Base-by-base conservation (phyloP, 1,284 basidiomycete species). In the Fomes fomentarius region DNA sequence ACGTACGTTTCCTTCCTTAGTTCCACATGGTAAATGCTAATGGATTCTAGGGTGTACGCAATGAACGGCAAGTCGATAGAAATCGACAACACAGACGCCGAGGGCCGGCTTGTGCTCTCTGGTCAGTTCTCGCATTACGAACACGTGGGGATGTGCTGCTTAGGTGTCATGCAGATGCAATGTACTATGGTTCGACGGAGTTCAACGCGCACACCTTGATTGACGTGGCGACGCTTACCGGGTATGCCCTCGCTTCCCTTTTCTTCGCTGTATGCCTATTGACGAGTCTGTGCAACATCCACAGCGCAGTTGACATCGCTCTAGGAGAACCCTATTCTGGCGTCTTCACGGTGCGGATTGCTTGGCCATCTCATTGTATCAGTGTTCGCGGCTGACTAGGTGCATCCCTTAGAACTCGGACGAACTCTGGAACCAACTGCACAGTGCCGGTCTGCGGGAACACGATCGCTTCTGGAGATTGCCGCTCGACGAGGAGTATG, bases 41-140 rank as follows among this genome's bases (percentile, higher is more conserved):
- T n/a, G n/a, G n/a, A n/a, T n/a, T n/a, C n/a, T 65, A 92, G 93
- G 49, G 70, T 95, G 57, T 89, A 91, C 62, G 89, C 92, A 6
- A 93, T 93, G 85, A 94, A 94, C 67, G 93, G 93, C 37, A 93
- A 93, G 71, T 86, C 88, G 0, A 81, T 96, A 30, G 91, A 95
- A 69, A 83, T 95, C 34, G 91, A 94, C 73, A 94, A 94, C 73
- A 94, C 93, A 0, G 93, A 94, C 67, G 92, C 92, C 4, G 91
- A 94, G 68, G 93, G 94, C 17, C 85, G 94, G 25, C 77, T 96
- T 21, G 78, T 95, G 21, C 80, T 92, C 33, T 80, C 89, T 45
- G 85, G 85, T 86, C 50, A 35, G 77, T 61, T 4, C 2, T 22
- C 21, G 1, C 15, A 31, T 2, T 10, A 22, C 8, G 2, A 10